Conservation (phyloP, 2,329 filamentous ascomycete species). For the Colletotrichum ledebouriae region DNA sequence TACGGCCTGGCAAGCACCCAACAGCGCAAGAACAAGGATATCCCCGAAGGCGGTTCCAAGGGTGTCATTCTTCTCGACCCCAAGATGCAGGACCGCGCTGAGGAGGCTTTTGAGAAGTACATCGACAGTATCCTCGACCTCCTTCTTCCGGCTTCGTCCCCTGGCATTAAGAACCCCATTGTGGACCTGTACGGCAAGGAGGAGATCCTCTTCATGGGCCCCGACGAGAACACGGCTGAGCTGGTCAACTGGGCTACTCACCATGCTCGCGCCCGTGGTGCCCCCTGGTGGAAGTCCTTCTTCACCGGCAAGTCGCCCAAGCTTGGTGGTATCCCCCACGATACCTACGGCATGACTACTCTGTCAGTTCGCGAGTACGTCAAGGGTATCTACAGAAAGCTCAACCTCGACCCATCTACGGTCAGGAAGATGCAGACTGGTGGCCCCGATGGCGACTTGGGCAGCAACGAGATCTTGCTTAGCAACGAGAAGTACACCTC, state of each 20-base stretch:
- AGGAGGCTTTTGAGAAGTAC: conserved; percentile 98
- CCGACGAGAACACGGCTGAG: conserved; percentile 98
- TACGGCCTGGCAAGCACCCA: conserved; percentile 98
- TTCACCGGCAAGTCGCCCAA: conserved; percentile 99
- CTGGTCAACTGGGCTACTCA: conserved; percentile 99
- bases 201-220: conserved; percentile 98
- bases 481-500: conserved; percentile 96
- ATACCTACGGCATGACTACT: conserved; percentile 97
- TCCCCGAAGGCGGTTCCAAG: conserved; percentile 97
- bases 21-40: conserved; percentile 99
- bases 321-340: conserved; percentile 96
- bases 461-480: conserved; percentile 97
- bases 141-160: conserved; percentile 87
- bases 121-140: conserved; percentile 98
- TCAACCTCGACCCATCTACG: conserved; percentile 85
- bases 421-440: conserved; percentile 97
- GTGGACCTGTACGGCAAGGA: conserved; percentile 95
- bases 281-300: conserved; percentile 99
- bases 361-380: conserved; percentile 96
- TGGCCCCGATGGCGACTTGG: conserved; percentile 95
- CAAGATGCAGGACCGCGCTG: conserved; percentile 92
- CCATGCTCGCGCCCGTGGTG: conserved; percentile 87
- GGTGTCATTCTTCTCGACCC: conserved; percentile 95
- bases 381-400: conserved; percentile 95
- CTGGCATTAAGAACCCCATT: conserved; percentile 98